phyloP scores from a whole-genome alignment of 2,329 filamentous ascomycete species.

The Botrytis tulipae region DNA sequence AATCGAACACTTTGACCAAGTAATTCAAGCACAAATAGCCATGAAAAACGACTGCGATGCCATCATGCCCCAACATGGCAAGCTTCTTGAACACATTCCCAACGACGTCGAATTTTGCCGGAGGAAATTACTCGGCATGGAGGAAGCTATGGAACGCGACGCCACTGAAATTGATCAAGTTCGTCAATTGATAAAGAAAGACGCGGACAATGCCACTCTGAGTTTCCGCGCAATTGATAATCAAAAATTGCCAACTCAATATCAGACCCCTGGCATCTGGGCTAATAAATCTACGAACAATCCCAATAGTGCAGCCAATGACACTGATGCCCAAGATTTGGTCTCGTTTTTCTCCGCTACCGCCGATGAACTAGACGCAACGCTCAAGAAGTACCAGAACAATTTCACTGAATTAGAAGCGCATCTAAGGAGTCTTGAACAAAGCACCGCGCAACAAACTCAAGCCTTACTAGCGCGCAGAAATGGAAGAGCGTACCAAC shows the following conservation, averaged over 20 bases:
- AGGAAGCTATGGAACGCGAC: conserved; percentile 62
- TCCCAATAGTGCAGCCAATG: conserved; percentile 40
- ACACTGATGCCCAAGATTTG: conserved; percentile 56
- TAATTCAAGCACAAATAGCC: conserved; percentile 76
- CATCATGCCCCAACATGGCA: conserved; percentile 61
- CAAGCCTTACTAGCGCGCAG: conserved; percentile 49
- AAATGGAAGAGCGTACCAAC: conserved; percentile 41
- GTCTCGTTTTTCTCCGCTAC: conserved; percentile 63
- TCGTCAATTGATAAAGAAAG: conserved; percentile 58
- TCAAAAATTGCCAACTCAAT: conserved; percentile 63
- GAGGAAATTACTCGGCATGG: conserved; percentile 60
- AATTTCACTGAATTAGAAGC: conserved; percentile 64
- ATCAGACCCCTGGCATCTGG: conserved; percentile 45
- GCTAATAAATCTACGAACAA: conserved; percentile 44
- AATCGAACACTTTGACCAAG: conserved; percentile 74
- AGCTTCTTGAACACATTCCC: conserved; percentile 62
- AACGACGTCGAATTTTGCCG: conserved; percentile 64
- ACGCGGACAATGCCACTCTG: conserved; percentile 67
- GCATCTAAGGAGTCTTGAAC: conserved; percentile 63
- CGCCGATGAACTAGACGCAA: conserved; percentile 59
- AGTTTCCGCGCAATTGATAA: conserved; percentile 74
- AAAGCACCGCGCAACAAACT: conserved; percentile 57
- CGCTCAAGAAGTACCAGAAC: conserved; percentile 55
- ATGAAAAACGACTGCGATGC: conserved; percentile 75
- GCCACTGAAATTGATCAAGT: conserved; percentile 57